Percentiles rank a stretch among this genome's conserved stretches.
phyloP scores from a whole-genome alignment of 139 green algal species.

The Picochlorum sp. region DNA sequence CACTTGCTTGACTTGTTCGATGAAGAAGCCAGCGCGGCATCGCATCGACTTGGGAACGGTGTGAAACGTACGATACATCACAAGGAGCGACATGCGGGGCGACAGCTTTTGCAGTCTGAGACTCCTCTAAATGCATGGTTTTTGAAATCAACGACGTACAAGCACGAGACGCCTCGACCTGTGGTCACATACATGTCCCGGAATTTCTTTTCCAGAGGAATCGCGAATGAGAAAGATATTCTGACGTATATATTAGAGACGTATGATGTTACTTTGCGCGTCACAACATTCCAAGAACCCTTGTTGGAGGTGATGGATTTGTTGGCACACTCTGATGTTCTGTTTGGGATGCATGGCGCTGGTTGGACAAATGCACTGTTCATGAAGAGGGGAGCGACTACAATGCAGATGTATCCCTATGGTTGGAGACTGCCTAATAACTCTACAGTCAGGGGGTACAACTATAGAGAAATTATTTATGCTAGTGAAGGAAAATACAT shows the following conservation, averaged over 20 bases:
- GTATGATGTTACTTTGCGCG: conserved; percentile 34
- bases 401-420: conserved; percentile 27
- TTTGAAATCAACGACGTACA: neutral
- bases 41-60: no score
- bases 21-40: no score
- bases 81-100: no score
- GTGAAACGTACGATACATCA: no score
- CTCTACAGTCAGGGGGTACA: conserved; percentile 24
- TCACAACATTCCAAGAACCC: conserved; percentile 37
- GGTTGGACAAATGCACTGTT: conserved; percentile 38
- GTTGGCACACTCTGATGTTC: conserved; percentile 23
- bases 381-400: conserved; percentile 29
- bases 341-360: conserved; percentile 35
- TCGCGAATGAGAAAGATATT: conserved; percentile 30
- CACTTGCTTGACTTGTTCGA: neutral
- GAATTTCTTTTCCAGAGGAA: conserved; percentile 29
- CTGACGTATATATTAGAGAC: conserved; percentile 23
- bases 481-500: conserved; percentile 20
- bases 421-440: conserved; percentile 29
- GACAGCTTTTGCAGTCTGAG: no score
- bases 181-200: conserved; percentile 36
- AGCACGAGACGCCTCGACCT: conserved; percentile 17
- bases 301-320: conserved; percentile 27
- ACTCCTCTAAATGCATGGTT: neutral
- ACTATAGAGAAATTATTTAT: conserved; percentile 38